Evolutionary conservation across 495 filamentous ascomycete genomes (phyloP).

Genomic region (Penicillium malachiteum): DNA sequence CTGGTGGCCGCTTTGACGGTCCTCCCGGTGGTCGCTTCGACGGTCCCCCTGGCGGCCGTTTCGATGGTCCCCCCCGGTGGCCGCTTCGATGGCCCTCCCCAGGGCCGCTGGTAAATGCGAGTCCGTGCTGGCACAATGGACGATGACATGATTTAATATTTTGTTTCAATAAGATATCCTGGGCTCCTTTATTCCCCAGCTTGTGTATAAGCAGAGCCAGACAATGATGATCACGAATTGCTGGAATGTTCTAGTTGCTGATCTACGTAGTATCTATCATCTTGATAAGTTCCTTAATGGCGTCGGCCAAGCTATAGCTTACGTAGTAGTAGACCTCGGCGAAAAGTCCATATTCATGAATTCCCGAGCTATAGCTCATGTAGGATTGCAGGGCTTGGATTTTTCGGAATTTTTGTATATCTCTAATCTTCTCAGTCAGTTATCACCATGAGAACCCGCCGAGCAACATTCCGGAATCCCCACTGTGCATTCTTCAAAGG

Average conservation of each 20-base stretch:
- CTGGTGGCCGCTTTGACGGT: too few species aligned
- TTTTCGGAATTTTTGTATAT: background rate
- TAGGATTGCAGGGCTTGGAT: constrained; percentile 2
- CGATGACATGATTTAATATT: constrained; percentile 11
- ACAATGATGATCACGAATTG: constrained; percentile 2
- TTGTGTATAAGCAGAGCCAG: background rate
- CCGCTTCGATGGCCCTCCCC: too few species aligned
- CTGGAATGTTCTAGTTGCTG: background rate
- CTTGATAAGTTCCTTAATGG: background rate
- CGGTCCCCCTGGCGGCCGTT: too few species aligned
- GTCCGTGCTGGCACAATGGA: background rate
- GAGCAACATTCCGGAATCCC: constrained; percentile 21
- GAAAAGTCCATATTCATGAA: background rate
- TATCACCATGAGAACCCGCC: constrained; percentile 26
- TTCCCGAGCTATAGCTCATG: background rate
- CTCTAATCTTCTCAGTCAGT: constrained; percentile 11
- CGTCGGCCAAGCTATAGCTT: background rate
- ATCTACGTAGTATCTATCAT: background rate
- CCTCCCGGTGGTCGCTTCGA: too few species aligned
- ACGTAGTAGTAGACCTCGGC: background rate
- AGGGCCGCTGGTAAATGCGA: constrained; percentile 17
- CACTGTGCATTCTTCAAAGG: constrained; percentile 17
- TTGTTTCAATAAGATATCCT: constrained; percentile 11
- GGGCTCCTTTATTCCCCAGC: constrained; percentile 2
- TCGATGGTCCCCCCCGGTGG: too few species aligned